Percentiles rank a stretch among this genome's conserved stretches.
These are phyloP conservation scores for Colletotrichum australisinense DNA, from an alignment of 2,329 filamentous ascomycete species.

Conservation along the genomic window DNA sequence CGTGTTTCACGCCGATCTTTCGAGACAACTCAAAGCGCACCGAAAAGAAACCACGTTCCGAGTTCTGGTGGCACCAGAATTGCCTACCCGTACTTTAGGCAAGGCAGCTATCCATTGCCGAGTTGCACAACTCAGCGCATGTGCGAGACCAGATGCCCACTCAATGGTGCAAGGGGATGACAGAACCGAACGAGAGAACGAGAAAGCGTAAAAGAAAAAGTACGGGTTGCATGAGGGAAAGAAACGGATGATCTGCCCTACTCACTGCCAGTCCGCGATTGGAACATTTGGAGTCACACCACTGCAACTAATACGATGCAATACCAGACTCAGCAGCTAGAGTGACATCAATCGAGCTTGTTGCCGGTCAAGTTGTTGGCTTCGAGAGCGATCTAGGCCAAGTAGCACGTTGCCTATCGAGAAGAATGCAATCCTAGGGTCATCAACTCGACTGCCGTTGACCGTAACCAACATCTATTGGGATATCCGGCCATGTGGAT, in stretches of 20 bases:
- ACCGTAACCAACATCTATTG: background rate
- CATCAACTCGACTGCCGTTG: background rate
- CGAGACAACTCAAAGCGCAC: constrained; percentile 30
- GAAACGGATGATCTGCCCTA: background rate
- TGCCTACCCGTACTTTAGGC: background rate
- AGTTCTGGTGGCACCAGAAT: background rate
- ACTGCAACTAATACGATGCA: background rate
- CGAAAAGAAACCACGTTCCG: background rate
- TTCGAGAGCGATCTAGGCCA: background rate
- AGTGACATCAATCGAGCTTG: background rate
- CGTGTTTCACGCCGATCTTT: constrained; percentile 25
- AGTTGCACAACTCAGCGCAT: constrained; percentile 5
- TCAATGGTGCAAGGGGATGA: background rate
- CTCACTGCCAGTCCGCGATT: background rate
- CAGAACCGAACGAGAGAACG: background rate
- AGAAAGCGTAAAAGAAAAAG: background rate
- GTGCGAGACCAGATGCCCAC: background rate
- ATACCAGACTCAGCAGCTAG: background rate
- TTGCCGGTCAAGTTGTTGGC: background rate
- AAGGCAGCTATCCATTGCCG: constrained; percentile 2
- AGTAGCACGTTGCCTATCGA: background rate
- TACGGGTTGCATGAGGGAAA: background rate
- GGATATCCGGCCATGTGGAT: background rate
- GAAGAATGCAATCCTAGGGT: background rate
- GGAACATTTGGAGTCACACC: background rate